These are phyloP conservation scores for Aspergillus cejpii DNA, from an alignment of 2,329 filamentous ascomycete species.

Conservation along the genomic window DNA sequence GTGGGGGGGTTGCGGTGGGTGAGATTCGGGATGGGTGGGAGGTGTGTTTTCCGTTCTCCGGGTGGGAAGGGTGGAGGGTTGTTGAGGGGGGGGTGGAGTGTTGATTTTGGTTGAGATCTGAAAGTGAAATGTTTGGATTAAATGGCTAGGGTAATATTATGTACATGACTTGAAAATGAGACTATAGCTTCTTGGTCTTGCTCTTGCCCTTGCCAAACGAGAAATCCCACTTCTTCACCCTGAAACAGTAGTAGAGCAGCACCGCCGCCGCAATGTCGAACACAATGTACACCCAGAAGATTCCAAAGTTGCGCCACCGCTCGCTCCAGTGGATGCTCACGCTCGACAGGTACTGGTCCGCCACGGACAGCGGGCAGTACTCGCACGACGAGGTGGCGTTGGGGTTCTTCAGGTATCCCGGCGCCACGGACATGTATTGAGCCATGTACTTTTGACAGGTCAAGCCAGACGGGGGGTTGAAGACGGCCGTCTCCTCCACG, in stretches of 20 bases:
- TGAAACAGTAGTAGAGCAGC: constrained; percentile 36
- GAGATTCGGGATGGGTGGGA: constrained; percentile 21
- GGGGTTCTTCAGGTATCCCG: constrained; percentile 51
- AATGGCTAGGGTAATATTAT: too few species aligned
- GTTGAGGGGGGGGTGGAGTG: constrained; percentile 11
- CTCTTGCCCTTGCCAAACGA: constrained; percentile 5
- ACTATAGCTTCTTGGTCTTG: background rate
- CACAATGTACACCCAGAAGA: constrained; percentile 53
- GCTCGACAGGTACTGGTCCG: constrained; percentile 35
- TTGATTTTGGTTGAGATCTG: background rate
- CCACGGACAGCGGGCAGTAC: constrained; percentile 38
- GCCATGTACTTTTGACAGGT: constrained; percentile 57
- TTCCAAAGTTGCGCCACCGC: constrained; percentile 62
- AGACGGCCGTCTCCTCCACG: constrained; percentile 58
- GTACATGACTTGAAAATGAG: too few species aligned
- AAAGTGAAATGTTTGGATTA: background rate
- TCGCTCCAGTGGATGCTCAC: constrained; percentile 50
- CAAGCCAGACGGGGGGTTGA: constrained; percentile 52
- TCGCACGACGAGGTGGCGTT: constrained; percentile 47
- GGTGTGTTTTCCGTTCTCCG: constrained; percentile 20
- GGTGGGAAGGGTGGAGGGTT: constrained; percentile 18
- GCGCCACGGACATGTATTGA: constrained; percentile 43
- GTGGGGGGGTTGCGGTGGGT: constrained; percentile 2
- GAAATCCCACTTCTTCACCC: constrained; percentile 24
- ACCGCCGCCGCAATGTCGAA: constrained; percentile 53